Evolutionary conservation across 768 basidiomycete genomes (phyloP), one percentile per base, ranked within the genome.

Genomic region (Leucogyrophana mollusca): DNA sequence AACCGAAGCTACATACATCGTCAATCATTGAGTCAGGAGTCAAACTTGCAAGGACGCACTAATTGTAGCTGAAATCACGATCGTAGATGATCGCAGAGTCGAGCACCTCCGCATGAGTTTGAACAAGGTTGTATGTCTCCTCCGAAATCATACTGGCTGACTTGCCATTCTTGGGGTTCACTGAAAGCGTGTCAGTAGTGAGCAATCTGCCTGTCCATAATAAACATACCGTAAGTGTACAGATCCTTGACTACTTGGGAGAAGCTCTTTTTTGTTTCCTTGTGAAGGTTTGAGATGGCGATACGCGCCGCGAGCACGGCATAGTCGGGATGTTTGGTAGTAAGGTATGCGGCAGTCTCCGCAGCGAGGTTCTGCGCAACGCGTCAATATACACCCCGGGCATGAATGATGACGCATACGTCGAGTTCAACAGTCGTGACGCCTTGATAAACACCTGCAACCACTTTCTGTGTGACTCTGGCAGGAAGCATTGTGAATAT

Each of bases 351-450:
- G 8, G 96, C 94, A 3, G 96, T 99, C 71, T 97, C 94, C 6
- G 94, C 87, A 0, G 94, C 94, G 33, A 97, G 85, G 66, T 96
- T 97, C 93, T 95, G 46, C 7, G 17, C 20, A 23, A 24, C 2
- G 23, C 16, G 42, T 59, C 18, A 56, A 56, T 20, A 17, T 33
- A 21, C 10, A 8, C 33, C 30, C 25, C 9, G 2, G 32, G 36
- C 27, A 21, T 18, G 7, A 21, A 21, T 49, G 46, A 34, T 20
- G 34, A 16, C 16, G 73, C 89, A 56, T 56, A 94, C 93, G 70
- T 99, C 95, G 46, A 98, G 85, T 68, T 99, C 96, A 49, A 90
- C 88, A 4, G 96, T 99, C 1, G 95, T 99, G 20, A 98, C 94
- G 17, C 94, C 94, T 55, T 88, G 85, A 62, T 96, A 96, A 16